These are phyloP conservation scores for Rhodotorula sp. DNA, from an alignment of 1,284 basidiomycete species.

Conservation along the genomic window DNA sequence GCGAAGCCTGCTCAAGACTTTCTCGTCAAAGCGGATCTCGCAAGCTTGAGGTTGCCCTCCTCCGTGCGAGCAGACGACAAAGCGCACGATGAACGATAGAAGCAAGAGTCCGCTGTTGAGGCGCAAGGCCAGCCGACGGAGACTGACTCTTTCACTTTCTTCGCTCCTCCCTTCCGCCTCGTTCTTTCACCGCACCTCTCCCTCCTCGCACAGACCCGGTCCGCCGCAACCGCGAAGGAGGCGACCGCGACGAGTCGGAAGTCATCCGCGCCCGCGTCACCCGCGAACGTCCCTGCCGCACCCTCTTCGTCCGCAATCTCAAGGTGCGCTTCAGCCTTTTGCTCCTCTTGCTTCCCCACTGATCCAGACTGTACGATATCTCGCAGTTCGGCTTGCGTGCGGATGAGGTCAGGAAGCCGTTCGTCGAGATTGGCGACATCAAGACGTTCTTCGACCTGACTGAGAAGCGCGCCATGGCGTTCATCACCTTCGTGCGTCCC, in stretches of 20 bases:
- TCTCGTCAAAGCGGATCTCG: no score
- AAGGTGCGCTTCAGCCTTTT: constrained; percentile 61
- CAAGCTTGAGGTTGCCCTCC: no score
- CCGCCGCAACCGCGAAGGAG: background rate
- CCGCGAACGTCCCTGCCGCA: constrained; percentile 88
- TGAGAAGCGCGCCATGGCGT: constrained; percentile 90
- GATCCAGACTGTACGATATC: background rate
- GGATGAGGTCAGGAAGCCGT: constrained; percentile 74
- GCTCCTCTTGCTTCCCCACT: background rate
- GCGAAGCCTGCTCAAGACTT: no score
- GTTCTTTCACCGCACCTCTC: background rate
- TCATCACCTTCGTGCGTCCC: constrained; percentile 87
- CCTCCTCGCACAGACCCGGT: constrained; percentile 2
- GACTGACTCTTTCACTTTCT: background rate
- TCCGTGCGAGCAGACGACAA: no score
- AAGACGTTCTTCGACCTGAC: constrained; percentile 96
- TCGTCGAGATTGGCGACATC: constrained; percentile 90
- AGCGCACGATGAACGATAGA: no score
- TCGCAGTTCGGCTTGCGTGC: constrained; percentile 83
- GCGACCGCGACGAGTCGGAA: constrained; percentile 62
- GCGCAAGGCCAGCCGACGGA: background rate
- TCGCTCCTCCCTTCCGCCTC: background rate
- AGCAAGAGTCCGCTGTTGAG: background rate
- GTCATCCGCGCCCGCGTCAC: constrained; percentile 85
- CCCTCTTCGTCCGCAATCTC: constrained; percentile 93